Evolutionary conservation across 306 rosid genomes (phyloP).

Genomic region (Begonia loranthoides): DNA sequence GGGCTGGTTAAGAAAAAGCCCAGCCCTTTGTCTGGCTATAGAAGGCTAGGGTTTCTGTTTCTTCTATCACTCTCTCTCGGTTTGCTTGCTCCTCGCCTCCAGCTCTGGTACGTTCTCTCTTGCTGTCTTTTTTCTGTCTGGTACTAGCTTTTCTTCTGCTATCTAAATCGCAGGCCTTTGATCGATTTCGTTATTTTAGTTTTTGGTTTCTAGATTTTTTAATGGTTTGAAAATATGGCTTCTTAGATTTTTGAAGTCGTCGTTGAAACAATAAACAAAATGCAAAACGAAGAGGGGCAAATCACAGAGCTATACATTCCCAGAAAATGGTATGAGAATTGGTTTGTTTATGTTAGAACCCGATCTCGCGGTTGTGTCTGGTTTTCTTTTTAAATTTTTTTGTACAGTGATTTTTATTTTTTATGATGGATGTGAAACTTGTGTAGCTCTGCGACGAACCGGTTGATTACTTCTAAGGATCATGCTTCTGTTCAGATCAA

Average conservation of each 20-base stretch:
- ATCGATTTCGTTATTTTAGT: constrained; percentile 4
- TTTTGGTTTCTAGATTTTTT: background rate
- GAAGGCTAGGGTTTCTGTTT: too few species aligned
- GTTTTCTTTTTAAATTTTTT: background rate
- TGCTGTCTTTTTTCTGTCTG: too few species aligned
- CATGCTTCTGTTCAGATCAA: constrained; percentile 61
- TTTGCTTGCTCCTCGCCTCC: too few species aligned
- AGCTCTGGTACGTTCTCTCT: too few species aligned
- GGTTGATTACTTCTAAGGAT: constrained; percentile 55
- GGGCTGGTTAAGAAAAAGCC: too few species aligned
- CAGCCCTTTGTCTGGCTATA: too few species aligned
- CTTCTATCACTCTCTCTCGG: too few species aligned
- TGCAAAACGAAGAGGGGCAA: constrained; percentile 54
- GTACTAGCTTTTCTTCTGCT: too few species aligned
- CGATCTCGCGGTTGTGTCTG: background rate
- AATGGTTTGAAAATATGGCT: background rate
- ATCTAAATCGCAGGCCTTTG: too few species aligned
- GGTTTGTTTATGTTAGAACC: background rate
- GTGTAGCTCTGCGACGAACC: constrained; percentile 55
- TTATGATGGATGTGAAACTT: background rate
- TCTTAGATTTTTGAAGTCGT: constrained; percentile 4
- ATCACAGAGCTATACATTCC: constrained; percentile 59
- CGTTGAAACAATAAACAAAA: constrained; percentile 8
- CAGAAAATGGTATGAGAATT: constrained; percentile 35
- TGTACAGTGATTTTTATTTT: background rate